Evolutionary conservation across 2,329 filamentous ascomycete species (phyloP), one percentile per base, ranked within the genome.

Genomic region (Pestalotiopsis sp.): DNA sequence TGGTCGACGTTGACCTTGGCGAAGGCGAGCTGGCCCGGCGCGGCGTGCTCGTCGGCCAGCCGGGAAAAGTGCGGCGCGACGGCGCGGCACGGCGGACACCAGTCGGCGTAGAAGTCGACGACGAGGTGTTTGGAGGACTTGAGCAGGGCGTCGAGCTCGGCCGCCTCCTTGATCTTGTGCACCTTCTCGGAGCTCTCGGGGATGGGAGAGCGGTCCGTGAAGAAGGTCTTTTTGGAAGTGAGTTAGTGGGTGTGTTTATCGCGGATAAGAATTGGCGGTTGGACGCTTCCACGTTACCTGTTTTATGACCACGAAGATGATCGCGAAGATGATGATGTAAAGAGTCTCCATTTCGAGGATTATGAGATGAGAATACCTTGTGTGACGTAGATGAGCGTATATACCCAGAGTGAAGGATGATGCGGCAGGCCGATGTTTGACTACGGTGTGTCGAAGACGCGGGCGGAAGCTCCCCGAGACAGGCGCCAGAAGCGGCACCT

Each of bases 51-150:
- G 62, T 63, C 60, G 7, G 87, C 84, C 65, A 88, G 82, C 75
- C 83, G 80, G 69, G 74, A 75, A 82, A 85, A 90, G 69, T 85
- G 73, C 70, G 88, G 88, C 27, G 86, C 84, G 75, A 90, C 89
- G 73, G 81, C 80, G 79, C 87, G 87, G 85, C 88, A 90, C 36
- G 88, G 88, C 56, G 83, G 83, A 79, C 88, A 90, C 88, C 88
- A 90, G 74, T 84, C 80, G 69, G 88, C 87, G 79, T 82, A 85
- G 79, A 89, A 89, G 76, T 90, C 87, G 71, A 87, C 79, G 70
- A 84, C 82, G 71, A 89, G 85, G 78, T 84, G 86, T 61, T 81
- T 83, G 61, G 81, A 86, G 6, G 77, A 78, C 17, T 78, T 72
- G 73, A 88, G 75, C 70, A 89, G 84, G 49, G 83, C 75, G 67